Evolutionary conservation across 805 yeast species (phyloP).

Genomic region (Wickerhamomyces bisporus): DNA sequence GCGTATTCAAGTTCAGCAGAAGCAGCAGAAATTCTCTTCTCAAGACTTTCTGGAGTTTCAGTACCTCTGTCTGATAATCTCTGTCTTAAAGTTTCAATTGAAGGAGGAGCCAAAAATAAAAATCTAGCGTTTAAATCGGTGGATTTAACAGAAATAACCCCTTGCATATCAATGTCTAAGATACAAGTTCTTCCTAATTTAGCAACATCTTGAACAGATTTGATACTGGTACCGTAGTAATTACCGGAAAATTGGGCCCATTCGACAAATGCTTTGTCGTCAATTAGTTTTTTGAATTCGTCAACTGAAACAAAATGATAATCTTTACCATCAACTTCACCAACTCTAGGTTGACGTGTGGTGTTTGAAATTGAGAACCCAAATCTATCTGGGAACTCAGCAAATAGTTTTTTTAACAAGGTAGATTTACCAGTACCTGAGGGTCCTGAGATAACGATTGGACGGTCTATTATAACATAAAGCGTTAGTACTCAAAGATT

Average conservation of each 20-base stretch:
- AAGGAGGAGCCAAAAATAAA: constrained; percentile 90
- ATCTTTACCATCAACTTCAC: constrained; percentile 85
- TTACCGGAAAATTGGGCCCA: constrained; percentile 98
- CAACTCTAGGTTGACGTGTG: constrained; percentile 86
- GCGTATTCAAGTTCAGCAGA: constrained; percentile 85
- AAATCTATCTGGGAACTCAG: constrained; percentile 83
- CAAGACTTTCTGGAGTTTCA: constrained; percentile 80
- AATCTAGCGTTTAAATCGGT: constrained; percentile 79
- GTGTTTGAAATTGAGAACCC: constrained; percentile 95
- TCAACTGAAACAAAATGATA: constrained; percentile 84
- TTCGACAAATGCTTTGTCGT: constrained; percentile 76
- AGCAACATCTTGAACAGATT: constrained; percentile 63
- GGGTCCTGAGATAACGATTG: constrained; percentile 95
- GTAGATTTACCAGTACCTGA: constrained; percentile 96
- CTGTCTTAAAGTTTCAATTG: constrained; percentile 65
- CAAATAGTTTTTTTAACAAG: constrained; percentile 79
- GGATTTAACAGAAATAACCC: constrained; percentile 86
- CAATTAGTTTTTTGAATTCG: constrained; percentile 71
- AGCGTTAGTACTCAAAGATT: constrained; percentile 6
- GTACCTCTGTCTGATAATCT: constrained; percentile 91
- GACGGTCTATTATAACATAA: constrained; percentile 48
- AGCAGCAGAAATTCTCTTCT: constrained; percentile 85
- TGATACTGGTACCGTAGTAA: constrained; percentile 91
- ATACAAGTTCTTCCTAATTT: constrained; percentile 71
- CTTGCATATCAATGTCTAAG: constrained; percentile 98